Percentiles rank a stretch among this genome's conserved stretches.
Evolutionary conservation across 108 stramenopile species (phyloP).

Genomic region (Parmales sp.): DNA sequence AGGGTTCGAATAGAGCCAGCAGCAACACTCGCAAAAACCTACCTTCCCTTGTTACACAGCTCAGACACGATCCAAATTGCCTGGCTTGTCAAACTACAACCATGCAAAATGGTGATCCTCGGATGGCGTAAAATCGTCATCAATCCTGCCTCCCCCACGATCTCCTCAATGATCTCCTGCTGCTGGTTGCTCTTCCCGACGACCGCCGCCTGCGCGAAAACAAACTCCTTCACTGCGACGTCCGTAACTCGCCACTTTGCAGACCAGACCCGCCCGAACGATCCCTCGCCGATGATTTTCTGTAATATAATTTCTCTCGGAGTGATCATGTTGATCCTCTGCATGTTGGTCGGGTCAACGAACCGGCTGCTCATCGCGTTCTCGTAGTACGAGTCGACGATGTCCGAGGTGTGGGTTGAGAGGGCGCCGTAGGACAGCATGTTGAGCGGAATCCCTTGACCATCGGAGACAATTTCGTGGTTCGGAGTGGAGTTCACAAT

Average conservation of each 20-base stretch:
- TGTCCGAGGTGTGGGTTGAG: constrained; percentile 34
- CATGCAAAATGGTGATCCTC: constrained; percentile 88
- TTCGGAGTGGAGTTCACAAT: constrained; percentile 18
- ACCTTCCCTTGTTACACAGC: constrained; percentile 33
- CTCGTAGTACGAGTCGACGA: constrained; percentile 66
- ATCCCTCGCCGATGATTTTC: constrained; percentile 92
- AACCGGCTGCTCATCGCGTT: constrained; percentile 79
- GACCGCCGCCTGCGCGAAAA: constrained; percentile 94
- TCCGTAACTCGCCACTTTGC: constrained; percentile 82
- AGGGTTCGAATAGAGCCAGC: too few species aligned
- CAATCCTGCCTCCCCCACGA: constrained; percentile 95
- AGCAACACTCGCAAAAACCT: neutral
- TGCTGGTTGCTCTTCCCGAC: constrained; percentile 87
- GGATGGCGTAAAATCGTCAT: constrained; percentile 94
- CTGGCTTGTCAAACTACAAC: constrained; percentile 87
- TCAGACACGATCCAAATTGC: constrained; percentile 97
- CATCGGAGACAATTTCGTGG: too few species aligned
- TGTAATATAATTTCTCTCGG: constrained; percentile 91
- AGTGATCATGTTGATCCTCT: constrained; percentile 68
- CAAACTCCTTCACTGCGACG: constrained; percentile 96
- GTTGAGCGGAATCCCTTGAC: constrained; percentile 71
- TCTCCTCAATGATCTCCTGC: constrained; percentile 91
- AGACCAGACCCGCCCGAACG: constrained; percentile 94
- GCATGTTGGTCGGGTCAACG: constrained; percentile 53
- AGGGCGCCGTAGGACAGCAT: constrained; percentile 66